Evolutionary conservation across 345 rosid genomes (phyloP), one percentile per base, ranked within the genome.

Genomic region (Kernera saxatilis): DNA sequence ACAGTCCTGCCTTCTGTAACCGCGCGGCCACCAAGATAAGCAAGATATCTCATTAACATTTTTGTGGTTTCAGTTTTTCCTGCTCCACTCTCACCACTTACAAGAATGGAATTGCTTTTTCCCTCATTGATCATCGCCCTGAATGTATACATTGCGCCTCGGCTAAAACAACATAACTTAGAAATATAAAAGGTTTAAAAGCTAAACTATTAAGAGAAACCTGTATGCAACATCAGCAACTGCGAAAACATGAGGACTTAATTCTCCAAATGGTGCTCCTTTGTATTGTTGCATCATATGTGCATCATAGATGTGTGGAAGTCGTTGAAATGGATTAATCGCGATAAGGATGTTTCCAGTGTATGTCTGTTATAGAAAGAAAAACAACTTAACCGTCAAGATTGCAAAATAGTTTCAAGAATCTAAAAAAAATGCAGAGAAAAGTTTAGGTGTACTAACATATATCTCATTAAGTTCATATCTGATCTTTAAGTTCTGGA

Each of bases 61-160:
- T 59, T 59, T n/a, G 65, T 59, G 21, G 65, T 59, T 41, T 59
- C 65, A n/a, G 65, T 59, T n/a, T 59, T 59, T 8, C 65, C 65
- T 14, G 65, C 65, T 23, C 65, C 65, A 17, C 65, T 59, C 30
- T 59, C 65, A 1, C 65, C 65, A 59, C 65, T 59, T 7, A 59
- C 65, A 27, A 59, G 17, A 59, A 59, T 59, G 4, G 65, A 59
- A 25, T 59, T 59, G 65, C 49, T 59, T 8, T 59, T 59, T 1
- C 64, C 64, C 3, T 58, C 64, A 8, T 58, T 58, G 22, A 58
- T 58, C 64, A 58, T 58, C 5, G 64, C 64, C 43, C 43, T 37
- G 15, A 37, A 37, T 37, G 13, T 4, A 13, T 13, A 37, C 13
- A 37, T 37, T 0, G 1, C 6, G 6, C 4, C 15, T 37, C 15